Percentiles rank a stretch among this genome's conserved stretches.
Evolutionary conservation across 805 yeast species (phyloP).

Genomic region (Debaryomyces hansenii): DNA sequence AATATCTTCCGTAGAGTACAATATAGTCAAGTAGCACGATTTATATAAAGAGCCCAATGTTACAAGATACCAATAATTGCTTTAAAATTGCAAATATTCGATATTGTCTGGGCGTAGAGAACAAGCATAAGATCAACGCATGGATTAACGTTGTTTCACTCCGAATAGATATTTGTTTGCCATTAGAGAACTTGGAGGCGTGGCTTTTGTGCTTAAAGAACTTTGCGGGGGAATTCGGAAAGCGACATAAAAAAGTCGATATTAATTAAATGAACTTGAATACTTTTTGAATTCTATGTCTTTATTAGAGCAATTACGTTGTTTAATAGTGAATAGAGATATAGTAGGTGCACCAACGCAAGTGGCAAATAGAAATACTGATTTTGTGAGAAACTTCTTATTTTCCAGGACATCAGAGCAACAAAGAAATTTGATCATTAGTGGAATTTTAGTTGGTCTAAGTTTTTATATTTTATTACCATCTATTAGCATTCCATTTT

Average conservation of each 20-base stretch:
- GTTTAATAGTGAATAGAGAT: conserved; percentile 12
- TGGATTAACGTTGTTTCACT: too few relatives aligned
- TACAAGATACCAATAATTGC: too few relatives aligned
- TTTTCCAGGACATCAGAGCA: conserved; percentile 5
- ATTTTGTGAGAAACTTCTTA: conserved; percentile 7
- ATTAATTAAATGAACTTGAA: background rate
- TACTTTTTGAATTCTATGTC: conserved; percentile 4
- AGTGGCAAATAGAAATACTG: background rate
- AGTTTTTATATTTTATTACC: conserved; percentile 13
- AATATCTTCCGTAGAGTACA: too few relatives aligned
- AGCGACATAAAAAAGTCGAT: background rate
- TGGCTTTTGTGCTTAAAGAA: background rate
- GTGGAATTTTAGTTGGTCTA: conserved; percentile 11
- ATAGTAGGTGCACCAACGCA: background rate
- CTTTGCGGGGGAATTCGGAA: conserved; percentile 4
- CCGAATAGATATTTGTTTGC: too few relatives aligned
- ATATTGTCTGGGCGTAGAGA: background rate
- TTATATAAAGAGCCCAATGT: too few relatives aligned
- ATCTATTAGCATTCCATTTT: conserved; percentile 1
- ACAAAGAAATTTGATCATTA: conserved; percentile 10
- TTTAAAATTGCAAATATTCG: background rate
- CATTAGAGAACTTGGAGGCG: too few relatives aligned
- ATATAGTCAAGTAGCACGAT: too few relatives aligned
- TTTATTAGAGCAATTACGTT: conserved; percentile 12
- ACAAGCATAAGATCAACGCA: too few relatives aligned